Evolutionary conservation across 805 yeast genomes (phyloP).

Genomic region (Myxozyma kluyveri): DNA sequence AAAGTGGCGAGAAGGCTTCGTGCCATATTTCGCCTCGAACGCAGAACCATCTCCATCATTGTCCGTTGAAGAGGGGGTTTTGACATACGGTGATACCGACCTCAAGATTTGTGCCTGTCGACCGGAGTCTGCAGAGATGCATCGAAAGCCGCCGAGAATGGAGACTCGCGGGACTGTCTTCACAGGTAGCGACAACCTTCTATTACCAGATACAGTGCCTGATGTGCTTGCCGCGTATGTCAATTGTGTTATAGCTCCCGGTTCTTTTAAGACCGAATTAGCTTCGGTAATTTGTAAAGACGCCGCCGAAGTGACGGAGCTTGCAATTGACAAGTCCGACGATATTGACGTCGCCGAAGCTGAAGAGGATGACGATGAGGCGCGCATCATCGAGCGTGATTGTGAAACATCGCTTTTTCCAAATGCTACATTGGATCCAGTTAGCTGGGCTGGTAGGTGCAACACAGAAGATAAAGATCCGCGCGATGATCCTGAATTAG

Average conservation of each 20-base stretch:
- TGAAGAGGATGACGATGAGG: conserved; percentile 2
- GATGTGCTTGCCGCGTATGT: too few relatives aligned
- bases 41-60: neutral
- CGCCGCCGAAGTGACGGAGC: neutral
- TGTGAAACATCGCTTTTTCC: neutral
- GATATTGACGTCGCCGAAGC: conserved; percentile 1
- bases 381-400: neutral
- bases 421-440: conserved; percentile 3
- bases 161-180: conserved; percentile 13
- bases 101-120: conserved; percentile 21
- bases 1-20: neutral
- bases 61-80: conserved; percentile 7
- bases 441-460: conserved; percentile 2
- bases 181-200: conserved; percentile 8
- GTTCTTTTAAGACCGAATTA: too few relatives aligned
- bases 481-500: too few relatives aligned
- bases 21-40: neutral
- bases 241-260: too few relatives aligned
- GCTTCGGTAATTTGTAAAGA: too few relatives aligned
- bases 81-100: conserved; percentile 25
- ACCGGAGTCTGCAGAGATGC: conserved; percentile 20
- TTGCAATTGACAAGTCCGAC: neutral
- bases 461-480: too few relatives aligned
- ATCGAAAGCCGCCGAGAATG: conserved; percentile 27
- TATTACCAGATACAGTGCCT: neutral